These are phyloP conservation scores for Tephrocybe sp. DNA, from an alignment of 768 basidiomycete genomes.

Conservation along the genomic window DNA sequence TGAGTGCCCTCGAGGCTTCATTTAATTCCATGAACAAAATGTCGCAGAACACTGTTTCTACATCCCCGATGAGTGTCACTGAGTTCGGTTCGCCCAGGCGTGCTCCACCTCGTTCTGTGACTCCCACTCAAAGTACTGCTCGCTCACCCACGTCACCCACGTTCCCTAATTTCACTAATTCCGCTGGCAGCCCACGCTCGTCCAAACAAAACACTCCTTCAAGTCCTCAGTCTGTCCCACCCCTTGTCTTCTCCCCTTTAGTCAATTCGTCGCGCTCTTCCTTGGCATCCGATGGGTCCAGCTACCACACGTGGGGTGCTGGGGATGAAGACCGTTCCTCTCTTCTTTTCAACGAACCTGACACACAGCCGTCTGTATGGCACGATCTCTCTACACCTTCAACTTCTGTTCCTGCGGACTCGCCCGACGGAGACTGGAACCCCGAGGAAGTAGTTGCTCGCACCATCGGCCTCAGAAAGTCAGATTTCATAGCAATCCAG, in stretches of 20 bases:
- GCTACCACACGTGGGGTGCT: conserved; percentile 81
- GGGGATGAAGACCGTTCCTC: conserved; percentile 53
- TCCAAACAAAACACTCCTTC: conserved; percentile 54
- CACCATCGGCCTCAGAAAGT: conserved; percentile 67
- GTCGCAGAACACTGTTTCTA: conserved; percentile 36
- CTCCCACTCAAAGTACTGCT: conserved; percentile 60
- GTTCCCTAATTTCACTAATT: conserved; percentile 42
- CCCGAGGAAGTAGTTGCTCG: conserved; percentile 67
- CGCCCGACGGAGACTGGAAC: conserved; percentile 55
- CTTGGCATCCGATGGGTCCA: conserved; percentile 78
- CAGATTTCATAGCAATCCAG: conserved; percentile 72
- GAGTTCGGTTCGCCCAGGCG: conserved; percentile 50
- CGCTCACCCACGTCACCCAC: conserved; percentile 57
- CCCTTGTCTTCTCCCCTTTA: conserved; percentile 67
- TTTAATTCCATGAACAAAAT: conserved; percentile 18
- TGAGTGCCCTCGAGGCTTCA: conserved; percentile 31
- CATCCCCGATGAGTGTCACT: conserved; percentile 49
- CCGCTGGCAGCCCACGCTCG: conserved; percentile 45
- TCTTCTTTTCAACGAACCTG: conserved; percentile 54
- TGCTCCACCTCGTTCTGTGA: conserved; percentile 51
- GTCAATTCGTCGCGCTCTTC: conserved; percentile 80
- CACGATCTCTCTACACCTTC: conserved; percentile 56
- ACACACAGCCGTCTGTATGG: conserved; percentile 57
- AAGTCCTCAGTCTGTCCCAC: conserved; percentile 53
- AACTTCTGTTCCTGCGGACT: conserved; percentile 48